Percentiles rank a stretch among this genome's conserved stretches.
Conservation (phyloP, 768 basidiomycete species). For the Pulveroboletus ravenelii region DNA sequence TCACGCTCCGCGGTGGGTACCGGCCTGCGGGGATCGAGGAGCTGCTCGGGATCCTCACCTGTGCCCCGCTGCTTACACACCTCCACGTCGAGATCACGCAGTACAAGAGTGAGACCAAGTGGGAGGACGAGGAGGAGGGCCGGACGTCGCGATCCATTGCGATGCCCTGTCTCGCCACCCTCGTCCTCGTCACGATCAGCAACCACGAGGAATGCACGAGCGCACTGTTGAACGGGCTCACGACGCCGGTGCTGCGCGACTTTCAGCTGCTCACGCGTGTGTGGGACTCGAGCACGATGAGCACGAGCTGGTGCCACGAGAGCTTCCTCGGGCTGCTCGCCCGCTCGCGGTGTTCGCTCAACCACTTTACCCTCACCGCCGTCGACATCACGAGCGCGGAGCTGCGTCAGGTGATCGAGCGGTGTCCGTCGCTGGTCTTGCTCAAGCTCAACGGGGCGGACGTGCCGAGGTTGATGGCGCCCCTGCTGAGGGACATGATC, state of each 20-base stretch:
- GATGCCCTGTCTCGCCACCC: conserved; percentile 29
- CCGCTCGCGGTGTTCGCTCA: conserved; percentile 27
- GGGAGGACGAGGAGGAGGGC: conserved; percentile 23
- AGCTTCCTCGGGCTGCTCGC: conserved; percentile 24
- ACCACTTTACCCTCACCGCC: conserved; percentile 29
- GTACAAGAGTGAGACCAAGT: conserved; percentile 27
- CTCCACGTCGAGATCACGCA: conserved; percentile 32
- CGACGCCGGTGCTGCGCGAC: conserved; percentile 22
- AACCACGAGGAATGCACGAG: conserved; percentile 26
- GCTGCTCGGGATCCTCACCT: conserved; percentile 22
- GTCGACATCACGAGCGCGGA: conserved; percentile 20
- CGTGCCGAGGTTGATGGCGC: conserved; percentile 19
- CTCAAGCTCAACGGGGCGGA: conserved; percentile 26
- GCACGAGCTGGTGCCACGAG: conserved; percentile 28
- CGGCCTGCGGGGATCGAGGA: conserved; percentile 24
- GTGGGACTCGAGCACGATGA: conserved; percentile 30
- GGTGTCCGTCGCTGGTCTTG: conserved; percentile 28
- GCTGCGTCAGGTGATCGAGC: conserved; percentile 24
- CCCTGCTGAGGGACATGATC: conserved; percentile 25
- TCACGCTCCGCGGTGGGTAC: conserved; percentile 29
- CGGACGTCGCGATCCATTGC: conserved; percentile 16
- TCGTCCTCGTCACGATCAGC: conserved; percentile 30
- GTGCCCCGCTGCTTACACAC: conserved; percentile 24
- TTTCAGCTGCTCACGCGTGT: conserved; percentile 31
- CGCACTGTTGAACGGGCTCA: conserved; percentile 26